Conservation (phyloP, 1,139 yeast genomes). For the Magnusiomyces ingens region DNA sequence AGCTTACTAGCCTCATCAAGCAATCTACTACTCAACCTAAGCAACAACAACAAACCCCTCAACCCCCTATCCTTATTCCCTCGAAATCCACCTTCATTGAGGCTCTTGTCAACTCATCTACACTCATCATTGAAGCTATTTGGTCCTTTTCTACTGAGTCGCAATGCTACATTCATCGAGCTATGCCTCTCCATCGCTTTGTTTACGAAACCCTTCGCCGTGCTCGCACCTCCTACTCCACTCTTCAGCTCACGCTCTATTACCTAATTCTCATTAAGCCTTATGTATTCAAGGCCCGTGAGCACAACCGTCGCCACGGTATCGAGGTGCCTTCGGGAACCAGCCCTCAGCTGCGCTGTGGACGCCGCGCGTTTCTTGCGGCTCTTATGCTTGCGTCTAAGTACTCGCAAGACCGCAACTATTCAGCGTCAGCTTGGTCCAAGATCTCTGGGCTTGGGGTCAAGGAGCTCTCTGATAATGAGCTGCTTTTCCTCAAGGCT, state of each 20-base stretch:
- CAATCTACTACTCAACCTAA: too few species aligned
- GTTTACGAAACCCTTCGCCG: constrained; percentile 61
- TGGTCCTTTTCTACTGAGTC: constrained; percentile 28
- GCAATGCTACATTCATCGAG: constrained; percentile 18
- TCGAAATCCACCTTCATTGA: constrained; percentile 25
- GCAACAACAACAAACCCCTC: neutral
- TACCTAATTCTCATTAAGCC: constrained; percentile 48
- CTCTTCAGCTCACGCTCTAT: constrained; percentile 60
- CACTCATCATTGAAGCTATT: constrained; percentile 31
- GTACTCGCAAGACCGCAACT: constrained; percentile 67
- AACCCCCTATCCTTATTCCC: constrained; percentile 3
- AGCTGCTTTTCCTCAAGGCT: constrained; percentile 46
- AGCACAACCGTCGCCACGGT: constrained; percentile 7
- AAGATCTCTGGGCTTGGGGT: constrained; percentile 58
- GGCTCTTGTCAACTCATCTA: constrained; percentile 33
- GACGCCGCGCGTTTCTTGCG: constrained; percentile 60
- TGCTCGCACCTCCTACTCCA: constrained; percentile 58
- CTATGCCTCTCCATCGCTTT: constrained; percentile 39
- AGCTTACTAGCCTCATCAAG: too few species aligned
- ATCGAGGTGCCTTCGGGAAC: constrained; percentile 11
- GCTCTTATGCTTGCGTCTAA: constrained; percentile 65
- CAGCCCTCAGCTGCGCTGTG: constrained; percentile 36
- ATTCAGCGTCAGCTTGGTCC: constrained; percentile 67
- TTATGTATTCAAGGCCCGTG: constrained; percentile 13
- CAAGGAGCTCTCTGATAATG: constrained; percentile 47